Evolutionary conservation across 257 asterid genomes (phyloP).

Genomic region (Oldenlandia corymbosa): DNA sequence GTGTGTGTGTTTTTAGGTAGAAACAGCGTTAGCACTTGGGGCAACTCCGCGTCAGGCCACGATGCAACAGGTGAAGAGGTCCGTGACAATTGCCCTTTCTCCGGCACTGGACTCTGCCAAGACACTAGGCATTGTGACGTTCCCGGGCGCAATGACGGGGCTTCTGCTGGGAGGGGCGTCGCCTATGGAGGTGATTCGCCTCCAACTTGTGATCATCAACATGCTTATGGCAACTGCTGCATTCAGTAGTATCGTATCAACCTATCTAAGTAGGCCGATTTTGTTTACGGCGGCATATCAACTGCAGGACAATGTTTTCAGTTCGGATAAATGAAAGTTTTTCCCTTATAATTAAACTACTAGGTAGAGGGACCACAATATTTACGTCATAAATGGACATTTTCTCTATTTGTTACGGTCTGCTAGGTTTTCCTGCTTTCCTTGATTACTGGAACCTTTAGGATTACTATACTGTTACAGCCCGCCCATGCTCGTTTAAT

Average conservation of each 20-base stretch:
- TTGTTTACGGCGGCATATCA: slow-evolving; percentile 85
- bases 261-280: slow-evolving; percentile 75
- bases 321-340: too few species aligned
- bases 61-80: slow-evolving; percentile 65
- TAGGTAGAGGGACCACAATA: too few species aligned
- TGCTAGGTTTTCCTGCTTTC: too few species aligned
- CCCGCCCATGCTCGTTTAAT: too few species aligned
- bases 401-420: too few species aligned
- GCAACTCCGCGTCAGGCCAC: slow-evolving; percentile 94
- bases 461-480: too few species aligned
- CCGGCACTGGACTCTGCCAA: slow-evolving; percentile 87
- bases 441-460: too few species aligned
- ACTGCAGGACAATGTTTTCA: slow-evolving; percentile 56
- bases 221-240: slow-evolving; percentile 84
- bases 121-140: slow-evolving; percentile 73
- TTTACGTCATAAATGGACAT: too few species aligned
- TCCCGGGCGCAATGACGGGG: slow-evolving; percentile 93
- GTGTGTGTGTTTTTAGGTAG: slow-evolving; percentile 75
- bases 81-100: slow-evolving; percentile 67
- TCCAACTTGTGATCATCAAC: slow-evolving; percentile 80
- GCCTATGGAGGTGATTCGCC: slow-evolving; percentile 73
- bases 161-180: slow-evolving; percentile 96
- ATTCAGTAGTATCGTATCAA: slow-evolving; percentile 67
- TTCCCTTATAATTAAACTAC: too few species aligned
- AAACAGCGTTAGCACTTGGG: slow-evolving; percentile 83